A percentile compares a stretch with the other conserved stretches of the same genome.
phyloP scores from a whole-genome alignment of 805 yeast genomes.

The Saccharomyces paradoxus region DNA sequence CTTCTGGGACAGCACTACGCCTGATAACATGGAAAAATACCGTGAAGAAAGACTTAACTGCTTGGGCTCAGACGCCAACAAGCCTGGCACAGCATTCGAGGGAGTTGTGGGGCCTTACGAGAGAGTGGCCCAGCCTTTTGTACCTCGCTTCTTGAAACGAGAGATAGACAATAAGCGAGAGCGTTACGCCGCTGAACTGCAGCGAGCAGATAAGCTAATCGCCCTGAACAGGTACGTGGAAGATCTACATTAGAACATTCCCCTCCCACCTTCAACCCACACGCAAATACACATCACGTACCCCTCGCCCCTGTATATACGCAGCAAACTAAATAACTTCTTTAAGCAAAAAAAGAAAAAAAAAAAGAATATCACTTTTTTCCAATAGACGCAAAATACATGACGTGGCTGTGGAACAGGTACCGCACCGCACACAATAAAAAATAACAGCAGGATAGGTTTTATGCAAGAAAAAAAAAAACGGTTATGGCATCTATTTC shows the following conservation, averaged over 20 bases:
- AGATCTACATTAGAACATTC: neutral
- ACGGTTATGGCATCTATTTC: neutral
- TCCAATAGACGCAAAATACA: neutral
- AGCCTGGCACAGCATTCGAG: conserved; percentile 64
- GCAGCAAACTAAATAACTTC: conserved; percentile 1
- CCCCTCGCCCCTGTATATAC: neutral
- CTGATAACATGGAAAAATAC: conserved; percentile 42
- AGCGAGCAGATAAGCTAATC: conserved; percentile 11
- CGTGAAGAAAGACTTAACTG: conserved; percentile 40
- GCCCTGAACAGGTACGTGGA: conserved; percentile 9
- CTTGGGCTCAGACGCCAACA: conserved; percentile 57
- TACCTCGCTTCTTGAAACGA: conserved; percentile 43
- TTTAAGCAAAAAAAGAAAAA: neutral
- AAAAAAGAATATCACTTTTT: neutral
- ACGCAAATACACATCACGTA: neutral
- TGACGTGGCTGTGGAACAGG: neutral
- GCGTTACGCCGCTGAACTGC: conserved; percentile 11
- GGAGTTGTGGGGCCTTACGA: conserved; percentile 55
- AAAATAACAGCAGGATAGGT: neutral
- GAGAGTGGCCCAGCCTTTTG: conserved; percentile 56
- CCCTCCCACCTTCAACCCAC: neutral
- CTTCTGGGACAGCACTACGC: conserved; percentile 34
- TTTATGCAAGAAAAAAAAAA: neutral
- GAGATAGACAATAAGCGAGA: conserved; percentile 40
- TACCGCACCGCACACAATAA: no score